Conservation (phyloP, 1,284 basidiomycete species). For the Neonothopanus nambi region DNA sequence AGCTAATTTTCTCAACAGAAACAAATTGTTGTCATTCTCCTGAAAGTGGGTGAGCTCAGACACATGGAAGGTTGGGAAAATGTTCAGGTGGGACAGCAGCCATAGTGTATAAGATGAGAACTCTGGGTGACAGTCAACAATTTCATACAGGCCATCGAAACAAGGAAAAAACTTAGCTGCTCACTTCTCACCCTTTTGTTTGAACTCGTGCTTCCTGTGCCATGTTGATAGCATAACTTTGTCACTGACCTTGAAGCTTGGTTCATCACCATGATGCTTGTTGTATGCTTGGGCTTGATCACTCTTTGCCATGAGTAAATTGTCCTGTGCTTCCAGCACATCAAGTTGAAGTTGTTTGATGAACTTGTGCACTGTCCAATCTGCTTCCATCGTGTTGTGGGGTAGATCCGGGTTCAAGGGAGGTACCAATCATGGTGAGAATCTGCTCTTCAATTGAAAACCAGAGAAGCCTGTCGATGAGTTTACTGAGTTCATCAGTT, state of each 20-base stretch:
- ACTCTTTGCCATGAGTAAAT: conserved; percentile 28
- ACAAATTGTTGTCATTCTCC: conserved; percentile 15
- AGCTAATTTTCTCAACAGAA: conserved; percentile 4
- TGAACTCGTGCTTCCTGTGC: conserved; percentile 8
- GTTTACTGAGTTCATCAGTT: background rate
- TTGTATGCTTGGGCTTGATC: conserved; percentile 29
- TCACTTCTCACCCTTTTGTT: conserved; percentile 5
- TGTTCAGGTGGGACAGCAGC: conserved; percentile 15
- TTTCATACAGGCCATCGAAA: conserved; percentile 15
- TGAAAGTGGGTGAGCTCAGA: conserved; percentile 16
- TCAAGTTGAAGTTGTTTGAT: background rate
- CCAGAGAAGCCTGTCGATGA: conserved; percentile 12
- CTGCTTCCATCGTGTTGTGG: no score
- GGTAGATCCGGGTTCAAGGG: conserved; percentile 18
- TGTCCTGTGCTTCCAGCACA: conserved; percentile 27
- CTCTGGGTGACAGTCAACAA: conserved; percentile 18
- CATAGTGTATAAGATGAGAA: conserved; percentile 25
- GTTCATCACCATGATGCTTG: conserved; percentile 15
- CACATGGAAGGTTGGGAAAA: conserved; percentile 26
- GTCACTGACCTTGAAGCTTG: conserved; percentile 15
- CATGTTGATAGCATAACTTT: conserved; percentile 16
- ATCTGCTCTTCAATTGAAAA: conserved; percentile 33
- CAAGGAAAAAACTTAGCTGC: conserved; percentile 16
- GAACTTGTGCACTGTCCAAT: no score
- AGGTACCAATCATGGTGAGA: conserved; percentile 26